Conservation (phyloP, 306 rosid genomes). For the Quillaja saponaria region DNA sequence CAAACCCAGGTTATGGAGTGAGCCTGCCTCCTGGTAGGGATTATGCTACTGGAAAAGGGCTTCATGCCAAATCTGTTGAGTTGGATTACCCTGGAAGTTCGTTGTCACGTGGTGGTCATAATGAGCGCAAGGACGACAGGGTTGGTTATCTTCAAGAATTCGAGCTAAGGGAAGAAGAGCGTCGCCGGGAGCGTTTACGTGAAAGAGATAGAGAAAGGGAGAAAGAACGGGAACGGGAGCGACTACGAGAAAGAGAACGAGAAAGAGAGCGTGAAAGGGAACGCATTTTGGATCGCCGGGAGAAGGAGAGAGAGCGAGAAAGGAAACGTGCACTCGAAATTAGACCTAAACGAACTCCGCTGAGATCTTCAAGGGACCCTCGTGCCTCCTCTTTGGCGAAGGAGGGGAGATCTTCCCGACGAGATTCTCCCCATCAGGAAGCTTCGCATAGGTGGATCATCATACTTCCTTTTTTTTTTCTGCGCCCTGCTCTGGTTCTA, state of each 20-base stretch:
- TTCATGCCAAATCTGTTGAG: constrained; percentile 73
- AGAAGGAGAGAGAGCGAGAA: constrained; percentile 89
- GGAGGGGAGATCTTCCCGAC: constrained; percentile 71
- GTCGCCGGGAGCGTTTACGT: constrained; percentile 86
- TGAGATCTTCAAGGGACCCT: constrained; percentile 67
- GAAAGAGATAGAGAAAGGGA: constrained; percentile 90
- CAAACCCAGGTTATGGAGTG: constrained; percentile 98
- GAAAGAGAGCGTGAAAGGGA: constrained; percentile 89
- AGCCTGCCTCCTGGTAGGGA: constrained; percentile 99
- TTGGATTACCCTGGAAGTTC: constrained; percentile 60
- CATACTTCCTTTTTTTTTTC: constrained; percentile 63
- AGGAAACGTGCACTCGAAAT: constrained; percentile 48
- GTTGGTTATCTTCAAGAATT: constrained; percentile 89
- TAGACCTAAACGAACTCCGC: constrained; percentile 56
- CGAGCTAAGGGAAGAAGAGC: constrained; percentile 93
- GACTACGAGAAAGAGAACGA: constrained; percentile 72
- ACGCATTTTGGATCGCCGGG: constrained; percentile 43
- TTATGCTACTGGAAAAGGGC: constrained; percentile 86
- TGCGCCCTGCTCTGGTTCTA: constrained; percentile 78
- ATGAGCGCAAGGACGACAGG: constrained; percentile 85
- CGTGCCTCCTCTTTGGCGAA: constrained; percentile 78
- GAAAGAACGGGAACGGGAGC: constrained; percentile 78
- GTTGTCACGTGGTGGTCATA: constrained; percentile 61
- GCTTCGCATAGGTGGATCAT: constrained; percentile 94
- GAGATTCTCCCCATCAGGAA: constrained; percentile 85